phyloP scores from a whole-genome alignment of 2,329 filamentous ascomycete genomes.

The Penicillium sp. region DNA sequence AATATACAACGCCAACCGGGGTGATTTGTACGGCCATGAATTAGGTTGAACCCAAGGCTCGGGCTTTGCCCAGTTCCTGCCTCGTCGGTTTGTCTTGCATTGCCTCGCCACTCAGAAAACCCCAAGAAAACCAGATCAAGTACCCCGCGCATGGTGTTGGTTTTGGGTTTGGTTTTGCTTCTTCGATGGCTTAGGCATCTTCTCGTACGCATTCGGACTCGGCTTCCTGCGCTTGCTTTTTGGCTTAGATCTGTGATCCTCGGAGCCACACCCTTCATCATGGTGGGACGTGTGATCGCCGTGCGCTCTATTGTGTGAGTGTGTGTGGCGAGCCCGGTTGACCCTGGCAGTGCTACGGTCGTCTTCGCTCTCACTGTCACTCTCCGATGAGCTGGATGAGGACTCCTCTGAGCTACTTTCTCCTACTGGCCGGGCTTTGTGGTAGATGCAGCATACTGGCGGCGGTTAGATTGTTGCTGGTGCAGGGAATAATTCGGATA shows the following conservation, averaged over 20 bases:
- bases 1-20: background rate
- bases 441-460: slow-evolving; percentile 97
- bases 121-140: slow-evolving; percentile 1
- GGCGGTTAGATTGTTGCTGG: background rate
- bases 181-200: slow-evolving; percentile 39
- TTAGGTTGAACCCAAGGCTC: background rate
- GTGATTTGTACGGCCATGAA: background rate
- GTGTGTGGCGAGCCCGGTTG: slow-evolving; percentile 4
- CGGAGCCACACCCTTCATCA: slow-evolving; percentile 18
- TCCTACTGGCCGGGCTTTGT: slow-evolving; percentile 74
- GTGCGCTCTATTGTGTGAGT: slow-evolving; percentile 22
- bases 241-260: slow-evolving; percentile 7
- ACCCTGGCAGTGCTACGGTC: slow-evolving; percentile 18
- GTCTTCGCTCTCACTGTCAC: slow-evolving; percentile 44
- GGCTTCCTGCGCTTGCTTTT: slow-evolving; percentile 35
- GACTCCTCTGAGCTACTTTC: slow-evolving; percentile 68
- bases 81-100: background rate
- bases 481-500: background rate
- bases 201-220: slow-evolving; percentile 50
- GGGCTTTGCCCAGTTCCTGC: background rate
- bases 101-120: background rate
- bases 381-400: slow-evolving; percentile 53
- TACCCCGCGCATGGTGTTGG: slow-evolving; percentile 8
- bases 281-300: slow-evolving; percentile 20
- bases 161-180: slow-evolving; percentile 11